Evolutionary conservation across 495 filamentous ascomycete genomes (phyloP), one percentile per base, ranked within the genome.

Genomic region (Penicillium nucicola): DNA sequence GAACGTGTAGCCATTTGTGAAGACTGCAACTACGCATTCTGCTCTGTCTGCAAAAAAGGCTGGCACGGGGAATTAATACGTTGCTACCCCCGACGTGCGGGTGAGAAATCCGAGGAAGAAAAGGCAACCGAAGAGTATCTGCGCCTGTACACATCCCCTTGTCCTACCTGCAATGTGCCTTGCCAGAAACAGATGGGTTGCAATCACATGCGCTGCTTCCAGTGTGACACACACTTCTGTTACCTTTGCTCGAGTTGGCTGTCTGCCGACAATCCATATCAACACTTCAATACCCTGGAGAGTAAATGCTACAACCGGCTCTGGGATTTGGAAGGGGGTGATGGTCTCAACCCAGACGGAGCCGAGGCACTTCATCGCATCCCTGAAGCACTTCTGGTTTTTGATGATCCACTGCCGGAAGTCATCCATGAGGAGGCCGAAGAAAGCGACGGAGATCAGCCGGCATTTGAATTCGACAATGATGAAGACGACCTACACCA

Each of bases 131-230:
- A 91, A 45, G 85, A 92, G 34, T 98, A 92, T 61, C 72, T 98
- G 51, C 76, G 75, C 33, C 53, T 81, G 30, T 84, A 96, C 70
- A 95, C 92, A 0, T 88, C 89, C 0, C 82, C 84, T 9, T 98
- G 93, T 62, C 93, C 93, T n/a, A 91, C 88, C 4, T 98, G 93
- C 66, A 79, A 71, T n/a, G 82, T 86, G 2, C 89, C 88, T 1
- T 84, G 84, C 17, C 88, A 97, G 58, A 98, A 98, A 71, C 87
- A 84, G 11, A 83, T 89, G 58, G 93, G 93, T 28, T 98, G 93
- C 81, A 98, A 98, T 66, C 93, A 98, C 62, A 98, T 98, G 93
- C 86, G 84, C 13, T 98, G 93, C 65, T 90, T 86, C 67, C 84
- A 87, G 47, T 98, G 93, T 72, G 74, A 82, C 36, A 85, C 89